phyloP scores from a whole-genome alignment of 2,329 filamentous ascomycete genomes.

The Lasiodiplodia theobromae region DNA sequence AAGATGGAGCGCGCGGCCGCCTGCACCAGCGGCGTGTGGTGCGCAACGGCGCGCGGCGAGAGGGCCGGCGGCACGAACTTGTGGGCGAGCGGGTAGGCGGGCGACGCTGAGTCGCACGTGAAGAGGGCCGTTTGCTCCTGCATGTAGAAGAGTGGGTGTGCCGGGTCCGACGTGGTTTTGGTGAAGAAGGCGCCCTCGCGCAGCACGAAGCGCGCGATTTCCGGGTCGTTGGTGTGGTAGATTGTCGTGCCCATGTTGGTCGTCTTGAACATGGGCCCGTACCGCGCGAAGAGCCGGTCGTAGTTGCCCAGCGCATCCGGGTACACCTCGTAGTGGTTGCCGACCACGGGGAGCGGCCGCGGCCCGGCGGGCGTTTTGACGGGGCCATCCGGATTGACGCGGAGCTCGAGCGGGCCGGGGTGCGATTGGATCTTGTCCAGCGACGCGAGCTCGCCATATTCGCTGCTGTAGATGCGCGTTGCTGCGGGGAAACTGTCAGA shows the following conservation, averaged over 20 bases:
- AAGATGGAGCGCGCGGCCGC: background rate
- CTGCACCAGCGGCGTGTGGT: constrained; percentile 3
- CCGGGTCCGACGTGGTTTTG: background rate
- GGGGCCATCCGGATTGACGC: no score
- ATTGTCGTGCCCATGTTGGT: background rate
- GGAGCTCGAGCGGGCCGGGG: no score
- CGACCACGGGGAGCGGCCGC: background rate
- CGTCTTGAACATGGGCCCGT: background rate
- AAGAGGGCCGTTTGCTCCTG: constrained; percentile 2
- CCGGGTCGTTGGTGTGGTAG: constrained; percentile 6
- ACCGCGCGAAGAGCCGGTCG: constrained; percentile 7
- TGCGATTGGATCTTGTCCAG: no score
- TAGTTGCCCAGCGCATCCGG: background rate
- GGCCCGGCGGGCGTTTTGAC: no score
- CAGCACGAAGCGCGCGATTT: background rate
- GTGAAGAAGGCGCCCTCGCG: background rate
- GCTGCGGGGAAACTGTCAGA: no score
- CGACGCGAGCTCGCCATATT: no score
- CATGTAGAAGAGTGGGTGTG: background rate
- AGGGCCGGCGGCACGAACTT: constrained; percentile 6
- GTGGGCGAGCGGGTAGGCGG: constrained; percentile 1
- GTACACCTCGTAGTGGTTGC: constrained; percentile 5
- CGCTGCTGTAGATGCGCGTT: no score
- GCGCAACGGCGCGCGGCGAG: background rate
- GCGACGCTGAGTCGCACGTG: background rate